Conservation (phyloP, 176 grass and related monocot genomes). For the Oryza nivara region DNA sequence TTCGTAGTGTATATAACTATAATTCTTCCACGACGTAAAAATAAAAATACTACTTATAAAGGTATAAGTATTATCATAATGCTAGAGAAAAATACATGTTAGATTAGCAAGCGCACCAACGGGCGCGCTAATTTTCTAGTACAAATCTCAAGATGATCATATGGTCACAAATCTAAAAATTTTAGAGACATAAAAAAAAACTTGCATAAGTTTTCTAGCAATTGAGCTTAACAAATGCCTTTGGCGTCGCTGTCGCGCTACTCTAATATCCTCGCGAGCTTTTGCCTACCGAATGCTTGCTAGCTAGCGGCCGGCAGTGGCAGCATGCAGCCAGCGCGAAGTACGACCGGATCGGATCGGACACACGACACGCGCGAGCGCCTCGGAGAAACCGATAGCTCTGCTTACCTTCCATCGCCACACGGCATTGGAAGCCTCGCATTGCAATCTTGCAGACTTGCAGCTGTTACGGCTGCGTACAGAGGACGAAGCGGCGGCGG, state of each 20-base stretch:
- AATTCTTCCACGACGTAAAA: too few relatives aligned
- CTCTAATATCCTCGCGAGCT: conserved; percentile 30
- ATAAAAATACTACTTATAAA: too few relatives aligned
- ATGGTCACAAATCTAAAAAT: too few relatives aligned
- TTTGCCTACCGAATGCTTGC: not conserved
- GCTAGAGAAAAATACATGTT: too few relatives aligned
- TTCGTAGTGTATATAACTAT: too few relatives aligned
- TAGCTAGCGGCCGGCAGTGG: conserved; percentile 35
- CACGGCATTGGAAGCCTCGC: conserved; percentile 37
- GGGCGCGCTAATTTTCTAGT: too few relatives aligned
- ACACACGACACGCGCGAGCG: not conserved
- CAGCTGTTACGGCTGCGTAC: not conserved
- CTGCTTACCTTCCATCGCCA: conserved; percentile 19
- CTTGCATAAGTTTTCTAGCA: too few relatives aligned
- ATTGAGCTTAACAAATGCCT: too few relatives aligned
- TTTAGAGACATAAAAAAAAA: too few relatives aligned
- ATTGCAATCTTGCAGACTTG: not conserved
- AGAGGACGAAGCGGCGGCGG: not conserved
- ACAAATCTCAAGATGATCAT: too few relatives aligned
- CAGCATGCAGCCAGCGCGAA: not conserved
- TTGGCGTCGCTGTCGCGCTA: not conserved
- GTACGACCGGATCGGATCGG: not conserved
- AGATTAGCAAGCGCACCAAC: too few relatives aligned
- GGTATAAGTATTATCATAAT: too few relatives aligned
- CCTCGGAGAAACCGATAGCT: conserved; percentile 50